Conservation (phyloP, 2,329 filamentous ascomycete genomes). For the Aaosphaeria pasadenensis region DNA sequence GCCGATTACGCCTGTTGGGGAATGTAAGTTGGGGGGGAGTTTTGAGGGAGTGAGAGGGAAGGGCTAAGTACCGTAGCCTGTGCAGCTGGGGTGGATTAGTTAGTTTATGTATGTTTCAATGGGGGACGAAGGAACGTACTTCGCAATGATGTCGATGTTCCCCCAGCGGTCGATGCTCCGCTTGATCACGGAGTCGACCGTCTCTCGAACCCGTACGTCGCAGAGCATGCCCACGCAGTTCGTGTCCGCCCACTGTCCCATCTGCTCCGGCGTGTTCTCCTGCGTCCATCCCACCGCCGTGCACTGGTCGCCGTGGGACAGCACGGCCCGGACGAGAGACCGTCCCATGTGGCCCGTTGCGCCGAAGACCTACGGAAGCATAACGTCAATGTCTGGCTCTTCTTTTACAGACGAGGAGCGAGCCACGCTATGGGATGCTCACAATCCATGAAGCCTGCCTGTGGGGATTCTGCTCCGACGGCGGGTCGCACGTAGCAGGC, state of each 20-base stretch:
- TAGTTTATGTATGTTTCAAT: constrained; percentile 1
- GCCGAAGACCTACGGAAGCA: constrained; percentile 69
- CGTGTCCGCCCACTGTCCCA: constrained; percentile 63
- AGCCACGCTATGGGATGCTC: constrained; percentile 32
- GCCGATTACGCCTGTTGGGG: constrained; percentile 65
- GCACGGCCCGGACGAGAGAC: constrained; percentile 78
- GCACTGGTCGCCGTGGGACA: constrained; percentile 79
- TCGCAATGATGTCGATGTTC: constrained; percentile 82
- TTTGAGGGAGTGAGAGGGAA: neutral
- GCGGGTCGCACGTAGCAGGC: constrained; percentile 83
- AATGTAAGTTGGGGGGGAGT: neutral
- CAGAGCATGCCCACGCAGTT: constrained; percentile 81
- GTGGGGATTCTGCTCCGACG: constrained; percentile 64
- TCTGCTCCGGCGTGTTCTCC: constrained; percentile 70
- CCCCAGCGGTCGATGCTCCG: constrained; percentile 72
- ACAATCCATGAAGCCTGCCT: constrained; percentile 88
- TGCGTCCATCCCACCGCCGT: constrained; percentile 80
- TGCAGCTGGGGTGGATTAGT: constrained; percentile 53
- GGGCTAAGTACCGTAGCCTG: constrained; percentile 68
- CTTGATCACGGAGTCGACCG: constrained; percentile 70
- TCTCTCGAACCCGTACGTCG: constrained; percentile 80
- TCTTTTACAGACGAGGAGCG: too few species aligned
- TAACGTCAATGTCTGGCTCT: constrained; percentile 1
- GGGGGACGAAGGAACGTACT: constrained; percentile 40
- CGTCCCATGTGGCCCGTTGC: constrained; percentile 97